phyloP scores from a whole-genome alignment of 257 asterid species.

The Nicotiana sylvestris region DNA sequence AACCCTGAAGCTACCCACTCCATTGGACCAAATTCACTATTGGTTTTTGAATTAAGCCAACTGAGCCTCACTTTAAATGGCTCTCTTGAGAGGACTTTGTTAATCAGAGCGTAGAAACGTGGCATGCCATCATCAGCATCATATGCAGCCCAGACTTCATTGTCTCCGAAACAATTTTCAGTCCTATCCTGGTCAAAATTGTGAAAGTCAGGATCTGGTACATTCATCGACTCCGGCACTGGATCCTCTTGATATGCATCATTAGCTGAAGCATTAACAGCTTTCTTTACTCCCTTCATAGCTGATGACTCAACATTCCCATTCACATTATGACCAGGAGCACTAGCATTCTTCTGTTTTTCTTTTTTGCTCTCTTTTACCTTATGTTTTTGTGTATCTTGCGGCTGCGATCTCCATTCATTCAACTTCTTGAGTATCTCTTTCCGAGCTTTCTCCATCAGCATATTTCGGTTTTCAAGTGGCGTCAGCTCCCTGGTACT shows the following conservation, averaged over 20 bases:
- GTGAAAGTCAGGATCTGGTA: constrained; percentile 55
- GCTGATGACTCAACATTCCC: constrained; percentile 33
- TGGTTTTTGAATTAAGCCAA: constrained; percentile 34
- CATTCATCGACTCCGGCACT: constrained; percentile 44
- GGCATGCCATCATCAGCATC: constrained; percentile 36
- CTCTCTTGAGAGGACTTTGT: constrained; percentile 21
- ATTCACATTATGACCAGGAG: constrained; percentile 27
- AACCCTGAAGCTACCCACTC: constrained; percentile 32
- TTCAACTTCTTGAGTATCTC: constrained; percentile 43
- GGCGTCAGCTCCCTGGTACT: constrained; percentile 37
- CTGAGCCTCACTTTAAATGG: constrained; percentile 30
- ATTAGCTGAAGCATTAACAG: constrained; percentile 24
- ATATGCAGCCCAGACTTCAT: constrained; percentile 36
- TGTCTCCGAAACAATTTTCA: constrained; percentile 24
- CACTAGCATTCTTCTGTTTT: constrained; percentile 18
- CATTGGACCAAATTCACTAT: constrained; percentile 23
- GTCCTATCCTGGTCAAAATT: constrained; percentile 29
- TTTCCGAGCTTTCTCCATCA: constrained; percentile 43
- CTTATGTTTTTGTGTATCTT: constrained; percentile 24
- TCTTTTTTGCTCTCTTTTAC: constrained; percentile 31
- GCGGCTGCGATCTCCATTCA: constrained; percentile 29
- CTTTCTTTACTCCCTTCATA: constrained; percentile 21
- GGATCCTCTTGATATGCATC: constrained; percentile 18
- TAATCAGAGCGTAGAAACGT: constrained; percentile 29
- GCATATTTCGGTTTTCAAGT: constrained; percentile 33